These are phyloP conservation scores for Solanum dulcamara DNA, from an alignment of 257 asterid species.

Conservation along the genomic window DNA sequence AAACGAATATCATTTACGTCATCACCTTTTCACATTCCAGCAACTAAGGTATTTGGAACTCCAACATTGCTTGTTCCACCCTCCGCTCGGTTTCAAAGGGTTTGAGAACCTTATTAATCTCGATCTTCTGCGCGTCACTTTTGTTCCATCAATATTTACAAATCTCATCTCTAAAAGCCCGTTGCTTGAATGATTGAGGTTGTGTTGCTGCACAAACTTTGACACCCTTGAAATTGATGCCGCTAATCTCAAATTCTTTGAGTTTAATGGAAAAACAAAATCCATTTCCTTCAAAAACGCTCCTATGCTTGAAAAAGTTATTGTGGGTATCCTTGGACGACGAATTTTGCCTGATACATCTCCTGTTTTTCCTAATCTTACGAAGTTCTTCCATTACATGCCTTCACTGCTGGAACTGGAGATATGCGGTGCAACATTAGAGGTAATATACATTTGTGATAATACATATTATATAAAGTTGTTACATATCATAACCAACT, in stretches of 20 bases:
- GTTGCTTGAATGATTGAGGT: background rate
- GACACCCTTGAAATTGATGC: background rate
- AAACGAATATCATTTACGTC: too few species aligned
- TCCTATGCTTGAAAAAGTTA: conserved; percentile 11
- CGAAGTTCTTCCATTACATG: conserved; percentile 14
- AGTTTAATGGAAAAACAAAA: background rate
- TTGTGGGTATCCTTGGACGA: conserved; percentile 23
- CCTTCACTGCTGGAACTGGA: background rate
- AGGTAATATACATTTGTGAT: background rate
- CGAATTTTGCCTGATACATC: conserved; percentile 28
- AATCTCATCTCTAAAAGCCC: background rate
- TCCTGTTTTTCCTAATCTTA: conserved; percentile 28
- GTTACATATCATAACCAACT: background rate
- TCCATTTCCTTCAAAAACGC: background rate
- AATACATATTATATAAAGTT: too few species aligned
- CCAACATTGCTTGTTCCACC: too few species aligned
- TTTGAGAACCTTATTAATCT: background rate
- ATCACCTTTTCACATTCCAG: too few species aligned
- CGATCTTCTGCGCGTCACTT: background rate
- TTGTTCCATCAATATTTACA: background rate
- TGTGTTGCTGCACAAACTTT: background rate
- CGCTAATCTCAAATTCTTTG: background rate
- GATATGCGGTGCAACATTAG: background rate
- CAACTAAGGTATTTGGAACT: too few species aligned
- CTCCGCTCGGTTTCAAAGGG: background rate